A percentile compares a stretch with the other conserved stretches of the same genome.
Conservation (phyloP, 2,329 filamentous ascomycete genomes). For the Pseudogymnoascus sp. region DNA sequence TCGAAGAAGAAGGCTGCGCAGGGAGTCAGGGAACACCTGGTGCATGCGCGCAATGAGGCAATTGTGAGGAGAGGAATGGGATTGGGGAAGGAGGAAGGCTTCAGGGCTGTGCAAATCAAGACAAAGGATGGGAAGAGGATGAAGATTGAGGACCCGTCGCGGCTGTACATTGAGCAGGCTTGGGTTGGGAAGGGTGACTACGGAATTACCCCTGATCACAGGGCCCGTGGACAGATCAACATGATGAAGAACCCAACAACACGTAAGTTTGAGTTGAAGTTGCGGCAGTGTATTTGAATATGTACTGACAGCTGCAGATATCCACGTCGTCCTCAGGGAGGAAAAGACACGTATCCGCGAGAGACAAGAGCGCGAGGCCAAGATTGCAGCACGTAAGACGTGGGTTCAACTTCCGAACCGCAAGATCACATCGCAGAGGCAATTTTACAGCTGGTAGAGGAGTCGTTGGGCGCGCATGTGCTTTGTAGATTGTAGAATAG, state of each 20-base stretch:
- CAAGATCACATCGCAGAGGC: conserved; percentile 72
- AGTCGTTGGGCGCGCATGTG: background rate
- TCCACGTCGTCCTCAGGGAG: conserved; percentile 82
- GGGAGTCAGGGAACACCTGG: conserved; percentile 70
- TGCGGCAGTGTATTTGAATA: background rate
- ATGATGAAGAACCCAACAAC: conserved; percentile 64
- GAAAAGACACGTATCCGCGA: conserved; percentile 81
- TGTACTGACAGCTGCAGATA: conserved; percentile 39
- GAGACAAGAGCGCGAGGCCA: conserved; percentile 67
- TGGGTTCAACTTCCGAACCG: conserved; percentile 87
- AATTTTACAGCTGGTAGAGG: conserved; percentile 81
- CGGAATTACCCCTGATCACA: conserved; percentile 52
- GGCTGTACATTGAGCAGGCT: conserved; percentile 82
- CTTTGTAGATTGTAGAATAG: background rate
- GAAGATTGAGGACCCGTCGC: conserved; percentile 63
- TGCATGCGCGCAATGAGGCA: conserved; percentile 73
- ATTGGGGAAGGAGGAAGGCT: conserved; percentile 33
- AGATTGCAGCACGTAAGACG: conserved; percentile 64
- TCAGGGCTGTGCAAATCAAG: conserved; percentile 45
- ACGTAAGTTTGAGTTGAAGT: conserved; percentile 44
- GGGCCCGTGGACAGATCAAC: conserved; percentile 66
- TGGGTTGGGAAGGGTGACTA: conserved; percentile 78
- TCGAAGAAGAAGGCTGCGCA: conserved; percentile 86
- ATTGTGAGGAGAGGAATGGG: conserved; percentile 81
- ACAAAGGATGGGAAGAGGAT: conserved; percentile 68